These are phyloP conservation scores for Nymphaea thermarum DNA, from an alignment of 164 flowering plant genomes.

Conservation along the genomic window DNA sequence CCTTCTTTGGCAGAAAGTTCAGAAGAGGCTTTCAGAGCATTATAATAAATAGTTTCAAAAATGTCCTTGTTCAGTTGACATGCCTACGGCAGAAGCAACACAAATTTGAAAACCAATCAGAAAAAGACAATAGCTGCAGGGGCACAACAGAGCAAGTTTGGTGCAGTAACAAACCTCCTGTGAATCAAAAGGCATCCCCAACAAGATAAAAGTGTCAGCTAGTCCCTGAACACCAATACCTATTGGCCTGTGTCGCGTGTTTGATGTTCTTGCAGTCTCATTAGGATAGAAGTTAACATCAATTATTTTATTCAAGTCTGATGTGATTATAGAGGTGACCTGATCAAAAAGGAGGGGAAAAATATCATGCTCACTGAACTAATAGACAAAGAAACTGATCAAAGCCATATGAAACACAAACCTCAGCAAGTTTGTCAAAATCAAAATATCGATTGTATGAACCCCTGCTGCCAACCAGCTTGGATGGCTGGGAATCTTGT, in stretches of 20 bases:
- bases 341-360: background rate
- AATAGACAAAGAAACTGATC: background rate
- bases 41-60: slow-evolving; percentile 89
- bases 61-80: slow-evolving; percentile 74
- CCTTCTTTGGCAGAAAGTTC: slow-evolving; percentile 75
- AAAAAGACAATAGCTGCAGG: background rate
- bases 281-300: slow-evolving; percentile 92
- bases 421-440: slow-evolving; percentile 95
- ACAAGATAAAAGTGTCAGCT: slow-evolving; percentile 89
- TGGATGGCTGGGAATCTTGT: slow-evolving; percentile 70
- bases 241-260: slow-evolving; percentile 81
- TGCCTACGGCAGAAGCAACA: background rate
- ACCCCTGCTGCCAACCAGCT: slow-evolving; percentile 82
- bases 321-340: slow-evolving; percentile 32
- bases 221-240: slow-evolving; percentile 98
- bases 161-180: slow-evolving; percentile 43
- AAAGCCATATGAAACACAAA: slow-evolving; percentile 14
- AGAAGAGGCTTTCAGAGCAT: slow-evolving; percentile 72
- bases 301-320: slow-evolving; percentile 84
- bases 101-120: background rate
- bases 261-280: slow-evolving; percentile 85
- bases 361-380: background rate
- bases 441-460: slow-evolving; percentile 72
- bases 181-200: slow-evolving; percentile 98
- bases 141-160: background rate